Conservation (phyloP, 2,329 filamentous ascomycete species). For the Juglanconis sp. region DNA sequence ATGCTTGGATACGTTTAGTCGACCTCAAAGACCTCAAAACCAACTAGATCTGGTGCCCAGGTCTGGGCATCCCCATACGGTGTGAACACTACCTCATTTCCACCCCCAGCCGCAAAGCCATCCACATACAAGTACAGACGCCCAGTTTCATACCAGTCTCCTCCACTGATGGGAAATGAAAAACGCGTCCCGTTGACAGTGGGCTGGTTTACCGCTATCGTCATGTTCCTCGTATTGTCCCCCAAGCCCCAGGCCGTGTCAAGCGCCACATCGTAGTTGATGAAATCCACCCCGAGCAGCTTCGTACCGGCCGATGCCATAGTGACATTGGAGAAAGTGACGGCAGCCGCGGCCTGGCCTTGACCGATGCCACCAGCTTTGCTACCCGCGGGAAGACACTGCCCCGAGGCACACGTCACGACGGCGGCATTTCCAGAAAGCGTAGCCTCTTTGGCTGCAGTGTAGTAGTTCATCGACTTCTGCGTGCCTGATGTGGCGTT, state of each 20-base stretch:
- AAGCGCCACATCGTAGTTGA: constrained; percentile 50
- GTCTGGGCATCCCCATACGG: constrained; percentile 18
- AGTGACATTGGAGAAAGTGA: constrained; percentile 33
- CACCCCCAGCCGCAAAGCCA: constrained; percentile 40
- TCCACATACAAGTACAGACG: constrained; percentile 41
- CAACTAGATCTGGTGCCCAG: constrained; percentile 42
- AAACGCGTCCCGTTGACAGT: constrained; percentile 36
- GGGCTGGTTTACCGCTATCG: constrained; percentile 43
- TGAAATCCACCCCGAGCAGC: constrained; percentile 45
- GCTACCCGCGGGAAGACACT: constrained; percentile 40
- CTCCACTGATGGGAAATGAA: constrained; percentile 47
- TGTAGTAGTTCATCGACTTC: constrained; percentile 35
- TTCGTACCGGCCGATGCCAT: constrained; percentile 30
- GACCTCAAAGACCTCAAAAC: constrained; percentile 34
- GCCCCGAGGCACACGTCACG: constrained; percentile 31
- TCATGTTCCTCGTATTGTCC: constrained; percentile 48
- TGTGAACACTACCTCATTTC: constrained; percentile 36
- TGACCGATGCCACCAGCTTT: constrained; percentile 39
- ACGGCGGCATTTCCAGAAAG: constrained; percentile 33
- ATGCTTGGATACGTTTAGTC: background rate
- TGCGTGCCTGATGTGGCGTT: constrained; percentile 16
- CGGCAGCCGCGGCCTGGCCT: constrained; percentile 26
- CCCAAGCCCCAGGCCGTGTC: constrained; percentile 39
- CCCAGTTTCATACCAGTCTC: constrained; percentile 49
- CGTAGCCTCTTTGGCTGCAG: constrained; percentile 31